Conservation (phyloP, 768 basidiomycete species). For the Daedaleopsis sinensis region DNA sequence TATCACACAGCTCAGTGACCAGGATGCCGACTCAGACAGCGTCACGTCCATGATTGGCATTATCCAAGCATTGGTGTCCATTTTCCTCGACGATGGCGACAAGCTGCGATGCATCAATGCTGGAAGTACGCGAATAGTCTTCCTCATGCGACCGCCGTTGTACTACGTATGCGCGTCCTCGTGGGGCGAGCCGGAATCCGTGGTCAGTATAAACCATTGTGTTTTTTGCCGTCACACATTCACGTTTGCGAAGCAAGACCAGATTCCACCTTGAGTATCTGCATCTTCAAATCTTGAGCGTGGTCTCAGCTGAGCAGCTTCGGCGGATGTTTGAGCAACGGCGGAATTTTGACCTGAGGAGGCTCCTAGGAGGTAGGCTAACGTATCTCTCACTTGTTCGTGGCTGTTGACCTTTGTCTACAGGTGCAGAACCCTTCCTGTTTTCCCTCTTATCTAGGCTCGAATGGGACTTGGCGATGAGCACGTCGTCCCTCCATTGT, state of each 20-base stretch:
- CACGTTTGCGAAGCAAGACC: constrained; percentile 72
- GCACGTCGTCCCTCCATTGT: constrained; percentile 79
- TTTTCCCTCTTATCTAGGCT: constrained; percentile 68
- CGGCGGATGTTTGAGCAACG: constrained; percentile 84
- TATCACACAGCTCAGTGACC: constrained; percentile 37
- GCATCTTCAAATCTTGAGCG: constrained; percentile 89
- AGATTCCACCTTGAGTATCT: constrained; percentile 94
- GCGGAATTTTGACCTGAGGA: constrained; percentile 88
- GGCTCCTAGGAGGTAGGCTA: constrained; percentile 60
- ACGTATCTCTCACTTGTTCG: background rate
- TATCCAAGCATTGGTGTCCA: constrained; percentile 94
- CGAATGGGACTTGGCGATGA: constrained; percentile 81
- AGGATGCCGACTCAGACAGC: constrained; percentile 60
- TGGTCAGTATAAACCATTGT: constrained; percentile 52
- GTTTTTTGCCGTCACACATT: constrained; percentile 20
- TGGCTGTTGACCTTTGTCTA: background rate
- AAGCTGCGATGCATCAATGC: constrained; percentile 83
- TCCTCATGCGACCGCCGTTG: constrained; percentile 83
- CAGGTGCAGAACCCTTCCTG: constrained; percentile 85
- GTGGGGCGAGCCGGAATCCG: constrained; percentile 95
- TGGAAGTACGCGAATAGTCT: constrained; percentile 81
- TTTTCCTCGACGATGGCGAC: constrained; percentile 92
- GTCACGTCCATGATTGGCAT: constrained; percentile 85
- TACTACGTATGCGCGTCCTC: constrained; percentile 91
- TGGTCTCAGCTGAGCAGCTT: constrained; percentile 85